Percentiles rank a stretch among this genome's conserved stretches.
These are phyloP conservation scores for Argentina anserina DNA, from an alignment of 306 rosid species.

Conservation along the genomic window DNA sequence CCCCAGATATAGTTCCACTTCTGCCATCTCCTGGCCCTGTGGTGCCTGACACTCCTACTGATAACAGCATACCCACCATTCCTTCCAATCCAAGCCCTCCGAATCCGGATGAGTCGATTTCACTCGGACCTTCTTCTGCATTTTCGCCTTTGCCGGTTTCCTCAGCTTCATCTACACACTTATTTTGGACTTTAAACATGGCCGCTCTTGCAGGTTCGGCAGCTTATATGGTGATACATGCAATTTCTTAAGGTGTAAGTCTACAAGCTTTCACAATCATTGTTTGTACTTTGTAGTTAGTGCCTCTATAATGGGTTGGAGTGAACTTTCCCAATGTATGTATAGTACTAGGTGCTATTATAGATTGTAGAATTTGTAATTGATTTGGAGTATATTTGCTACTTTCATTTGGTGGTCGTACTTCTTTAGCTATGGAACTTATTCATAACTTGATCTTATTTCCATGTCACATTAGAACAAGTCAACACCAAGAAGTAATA, in stretches of 20 bases:
- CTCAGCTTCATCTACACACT: slow-evolving; percentile 34
- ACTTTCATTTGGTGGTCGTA: background rate
- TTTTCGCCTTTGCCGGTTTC: slow-evolving; percentile 55
- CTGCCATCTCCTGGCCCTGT: slow-evolving; percentile 70
- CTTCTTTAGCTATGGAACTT: background rate
- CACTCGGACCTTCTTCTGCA: slow-evolving; percentile 56
- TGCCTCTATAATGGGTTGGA: background rate
- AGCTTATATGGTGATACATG: slow-evolving; percentile 29
- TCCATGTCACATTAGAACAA: background rate
- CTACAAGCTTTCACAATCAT: slow-evolving; percentile 24
- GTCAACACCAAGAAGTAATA: background rate
- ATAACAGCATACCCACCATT: slow-evolving; percentile 62
- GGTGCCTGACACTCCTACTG: slow-evolving; percentile 50
- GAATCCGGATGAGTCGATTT: slow-evolving; percentile 57
- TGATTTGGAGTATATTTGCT: background rate
- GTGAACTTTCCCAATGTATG: background rate
- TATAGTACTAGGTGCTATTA: background rate
- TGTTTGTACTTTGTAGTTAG: slow-evolving; percentile 16
- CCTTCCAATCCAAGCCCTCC: slow-evolving; percentile 91
- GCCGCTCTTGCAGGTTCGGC: slow-evolving; percentile 42
- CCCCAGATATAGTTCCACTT: slow-evolving; percentile 85
- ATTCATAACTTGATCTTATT: background rate
- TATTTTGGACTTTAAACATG: slow-evolving; percentile 18
- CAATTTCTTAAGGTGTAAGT: slow-evolving; percentile 35
- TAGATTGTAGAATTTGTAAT: slow-evolving; percentile 1